These are phyloP conservation scores for Entomortierella chlamydospora DNA, from an alignment of 192 early-diverging fungal genomes.

Conservation along the genomic window DNA sequence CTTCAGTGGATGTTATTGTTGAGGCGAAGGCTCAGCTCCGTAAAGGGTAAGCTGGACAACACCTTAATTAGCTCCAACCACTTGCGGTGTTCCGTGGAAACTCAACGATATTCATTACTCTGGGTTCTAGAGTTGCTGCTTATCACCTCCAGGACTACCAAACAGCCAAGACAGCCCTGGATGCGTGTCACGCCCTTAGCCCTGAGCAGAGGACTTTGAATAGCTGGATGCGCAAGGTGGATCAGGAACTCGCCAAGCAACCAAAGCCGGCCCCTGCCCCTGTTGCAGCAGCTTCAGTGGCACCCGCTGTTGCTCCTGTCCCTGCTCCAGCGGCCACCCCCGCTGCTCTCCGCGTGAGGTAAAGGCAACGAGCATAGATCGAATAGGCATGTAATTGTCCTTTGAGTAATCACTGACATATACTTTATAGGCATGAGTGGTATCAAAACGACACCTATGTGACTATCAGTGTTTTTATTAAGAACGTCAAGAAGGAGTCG, in stretches of 20 bases:
- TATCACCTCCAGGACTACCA: conserved; percentile 68
- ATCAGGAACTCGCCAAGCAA: conserved; percentile 66
- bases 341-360: conserved; percentile 40
- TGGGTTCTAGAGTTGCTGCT: conserved; percentile 57
- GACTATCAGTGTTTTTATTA: conserved; percentile 91
- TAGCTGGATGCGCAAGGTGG: conserved; percentile 66
- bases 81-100: too few species aligned
- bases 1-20: conserved; percentile 51
- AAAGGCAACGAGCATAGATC: too few species aligned
- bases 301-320: conserved; percentile 19
- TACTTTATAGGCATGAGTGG: conserved; percentile 90
- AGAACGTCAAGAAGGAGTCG: conserved; percentile 81
- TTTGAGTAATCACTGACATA: too few species aligned
- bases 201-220: conserved; percentile 58
- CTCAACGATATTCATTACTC: background rate
- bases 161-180: conserved; percentile 66
- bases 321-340: conserved; percentile 38
- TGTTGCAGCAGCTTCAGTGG: conserved; percentile 7
- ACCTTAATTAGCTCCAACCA: too few species aligned
- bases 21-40: conserved; percentile 76
- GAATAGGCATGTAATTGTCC: too few species aligned
- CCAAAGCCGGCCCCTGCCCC: conserved; percentile 15
- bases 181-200: conserved; percentile 57
- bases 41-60: conserved; percentile 62
- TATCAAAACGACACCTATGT: conserved; percentile 94